Percentiles rank a stretch among this genome's conserved stretches.
Evolutionary conservation across 371 early-diverging fungal species (phyloP).

Genomic region (Dichotomocladium elegans): DNA sequence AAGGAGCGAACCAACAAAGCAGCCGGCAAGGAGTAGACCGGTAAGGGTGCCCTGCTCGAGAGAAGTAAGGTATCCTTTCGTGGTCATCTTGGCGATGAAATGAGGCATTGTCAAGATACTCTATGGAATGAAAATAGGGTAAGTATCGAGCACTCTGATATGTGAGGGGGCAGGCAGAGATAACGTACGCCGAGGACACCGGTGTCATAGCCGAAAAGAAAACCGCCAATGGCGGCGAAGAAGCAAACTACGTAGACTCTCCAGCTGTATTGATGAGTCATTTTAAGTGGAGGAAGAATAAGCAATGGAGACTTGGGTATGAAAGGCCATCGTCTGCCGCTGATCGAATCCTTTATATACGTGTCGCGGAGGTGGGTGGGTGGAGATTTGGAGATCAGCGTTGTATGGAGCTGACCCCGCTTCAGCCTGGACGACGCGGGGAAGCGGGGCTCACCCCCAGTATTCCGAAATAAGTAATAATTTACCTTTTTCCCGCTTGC

Average conservation of each 20-base stretch:
- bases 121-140: too few relatives aligned
- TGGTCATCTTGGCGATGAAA: not conserved
- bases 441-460: too few relatives aligned
- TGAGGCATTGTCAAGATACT: slow-evolving; percentile 46
- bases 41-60: slow-evolving; percentile 44
- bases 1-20: slow-evolving; percentile 46
- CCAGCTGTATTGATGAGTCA: not conserved
- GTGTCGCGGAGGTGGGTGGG: too few relatives aligned
- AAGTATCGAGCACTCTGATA: too few relatives aligned
- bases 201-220: slow-evolving; percentile 50
- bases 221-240: slow-evolving; percentile 46
- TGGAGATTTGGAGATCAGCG: too few relatives aligned
- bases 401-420: too few relatives aligned
- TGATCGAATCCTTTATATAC: too few relatives aligned
- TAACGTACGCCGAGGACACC: slow-evolving; percentile 41
- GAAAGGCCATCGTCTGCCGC: too few relatives aligned
- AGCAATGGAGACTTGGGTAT: not conserved
- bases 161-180: too few relatives aligned
- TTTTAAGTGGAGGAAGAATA: not conserved
- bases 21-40: slow-evolving; percentile 44
- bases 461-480: too few relatives aligned
- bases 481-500: too few relatives aligned
- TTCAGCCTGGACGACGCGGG: too few relatives aligned
- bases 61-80: slow-evolving; percentile 14
- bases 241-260: slow-evolving; percentile 27